Conservation (phyloP, 345 rosid species). For the Euphorbia peplus region DNA sequence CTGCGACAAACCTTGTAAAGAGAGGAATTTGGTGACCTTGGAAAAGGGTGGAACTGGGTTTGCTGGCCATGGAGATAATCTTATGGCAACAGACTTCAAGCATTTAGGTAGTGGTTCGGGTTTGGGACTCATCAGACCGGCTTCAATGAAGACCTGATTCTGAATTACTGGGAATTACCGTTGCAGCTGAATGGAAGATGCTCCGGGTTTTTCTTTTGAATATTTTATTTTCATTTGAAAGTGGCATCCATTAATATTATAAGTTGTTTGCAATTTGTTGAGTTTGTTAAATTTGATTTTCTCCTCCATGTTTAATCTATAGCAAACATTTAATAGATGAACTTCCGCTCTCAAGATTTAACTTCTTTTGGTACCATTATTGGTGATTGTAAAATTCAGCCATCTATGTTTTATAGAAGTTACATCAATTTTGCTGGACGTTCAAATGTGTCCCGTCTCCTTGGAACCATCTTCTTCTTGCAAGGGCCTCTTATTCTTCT, state of each 20-base stretch:
- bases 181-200: background rate
- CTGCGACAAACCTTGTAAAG: slow-evolving; percentile 72
- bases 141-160: slow-evolving; percentile 20
- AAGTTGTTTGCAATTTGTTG: background rate
- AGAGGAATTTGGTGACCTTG: slow-evolving; percentile 64
- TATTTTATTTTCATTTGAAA: background rate
- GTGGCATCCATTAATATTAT: background rate
- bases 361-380: no score
- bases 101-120: slow-evolving; percentile 97
- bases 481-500: no score
- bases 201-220: background rate
- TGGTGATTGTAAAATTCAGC: no score
- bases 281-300: background rate
- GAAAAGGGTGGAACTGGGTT: slow-evolving; percentile 91
- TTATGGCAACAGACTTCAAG: slow-evolving; percentile 81
- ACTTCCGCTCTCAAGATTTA: no score
- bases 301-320: no score
- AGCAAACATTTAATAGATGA: no score
- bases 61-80: slow-evolving; percentile 78
- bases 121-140: slow-evolving; percentile 80
- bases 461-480: no score
- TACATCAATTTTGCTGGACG: no score
- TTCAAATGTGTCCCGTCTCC: no score
- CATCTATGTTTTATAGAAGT: no score
- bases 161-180: background rate